Evolutionary conservation across 139 green algal species (phyloP), one percentile per base, ranked within the genome.

Genomic region (Helicosporidium sp.): DNA sequence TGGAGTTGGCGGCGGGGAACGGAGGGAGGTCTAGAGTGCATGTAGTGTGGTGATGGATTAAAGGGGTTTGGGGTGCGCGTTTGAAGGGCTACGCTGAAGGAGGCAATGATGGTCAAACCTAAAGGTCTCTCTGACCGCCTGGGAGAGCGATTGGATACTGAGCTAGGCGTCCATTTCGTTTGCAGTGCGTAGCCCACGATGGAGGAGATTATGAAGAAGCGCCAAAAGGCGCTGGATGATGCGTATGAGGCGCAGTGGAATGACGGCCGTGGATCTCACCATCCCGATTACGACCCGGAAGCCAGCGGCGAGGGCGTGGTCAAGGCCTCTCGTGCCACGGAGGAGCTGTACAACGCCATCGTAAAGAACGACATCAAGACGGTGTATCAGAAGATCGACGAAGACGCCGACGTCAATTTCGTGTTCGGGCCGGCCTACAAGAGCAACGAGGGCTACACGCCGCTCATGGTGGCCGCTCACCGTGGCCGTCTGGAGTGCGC

Each of bases 301-400:
- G 70, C 66, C 7, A 40, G 28, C 19, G 66, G 67, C 20, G 52
- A 71, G 7, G 57, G 61, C 39, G 61, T 77, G 0, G 49, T 65
- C 40, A 59, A 85, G 53, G 77, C 63, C 8, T 63, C 34, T 27
- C 55, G 82, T 3, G 62, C 65, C 19, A 92, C 79, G 2, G 85
- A 95, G 62, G 83, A 94, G 68, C 62, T 93, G 27, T 89, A 92
- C 70, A 76, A 79, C 28, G 79, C 80, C 12, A 80, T 94, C 25
- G 69, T 84, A 8, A 68, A 80, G 51, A 84, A 87, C 56, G 77
- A 89, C 52, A 60, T 89, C 19, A 72, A 63, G 26, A 34, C 68
- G 28, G 76, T 90, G 42, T 95, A 95, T 60, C 71, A 84, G 46
- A 91, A 92, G 66, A 87, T 95, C 19, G 79, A 87, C 22, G 85